A percentile compares a stretch with the other conserved stretches of the same genome.
phyloP scores from a whole-genome alignment of 2,329 filamentous ascomycete genomes.

The Sclerotiophoma versabilis region DNA sequence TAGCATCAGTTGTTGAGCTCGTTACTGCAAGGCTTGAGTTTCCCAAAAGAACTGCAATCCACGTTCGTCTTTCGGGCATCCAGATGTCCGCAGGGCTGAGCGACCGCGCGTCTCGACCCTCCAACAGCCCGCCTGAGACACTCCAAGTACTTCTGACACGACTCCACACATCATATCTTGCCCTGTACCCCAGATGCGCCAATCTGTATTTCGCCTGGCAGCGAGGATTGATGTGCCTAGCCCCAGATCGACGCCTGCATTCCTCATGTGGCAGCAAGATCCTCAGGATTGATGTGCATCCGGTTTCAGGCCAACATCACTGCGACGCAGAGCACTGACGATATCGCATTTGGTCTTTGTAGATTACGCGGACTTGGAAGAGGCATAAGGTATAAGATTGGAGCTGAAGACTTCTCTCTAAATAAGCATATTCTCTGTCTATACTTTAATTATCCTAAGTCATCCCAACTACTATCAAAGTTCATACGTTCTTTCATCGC shows the following conservation, averaged over 20 bases:
- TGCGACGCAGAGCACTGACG: slow-evolving; percentile 9
- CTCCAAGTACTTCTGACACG: slow-evolving; percentile 33
- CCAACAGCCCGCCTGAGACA: slow-evolving; percentile 29
- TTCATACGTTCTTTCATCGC: slow-evolving; percentile 42
- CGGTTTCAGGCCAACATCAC: slow-evolving; percentile 43
- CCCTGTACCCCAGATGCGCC: slow-evolving; percentile 19
- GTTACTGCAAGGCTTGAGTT: neutral
- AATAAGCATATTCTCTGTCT: slow-evolving; percentile 21
- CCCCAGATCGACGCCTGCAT: slow-evolving; percentile 15
- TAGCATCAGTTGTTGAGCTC: neutral
- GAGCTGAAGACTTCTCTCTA: slow-evolving; percentile 20
- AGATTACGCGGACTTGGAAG: slow-evolving; percentile 22
- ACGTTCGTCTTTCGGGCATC: neutral
- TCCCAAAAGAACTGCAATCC: neutral
- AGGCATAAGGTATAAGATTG: slow-evolving; percentile 32
- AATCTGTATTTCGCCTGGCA: slow-evolving; percentile 17
- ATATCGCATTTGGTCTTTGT: slow-evolving; percentile 8
- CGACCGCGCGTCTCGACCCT: slow-evolving; percentile 21
- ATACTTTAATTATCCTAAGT: slow-evolving; percentile 13
- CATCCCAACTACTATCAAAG: neutral
- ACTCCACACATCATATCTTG: slow-evolving; percentile 22
- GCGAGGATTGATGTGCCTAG: slow-evolving; percentile 22
- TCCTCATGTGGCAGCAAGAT: slow-evolving; percentile 30
- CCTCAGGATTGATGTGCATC: slow-evolving; percentile 37
- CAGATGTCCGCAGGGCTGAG: neutral